Conservation (phyloP, 805 yeast species). For the Grigorovia humatica region DNA sequence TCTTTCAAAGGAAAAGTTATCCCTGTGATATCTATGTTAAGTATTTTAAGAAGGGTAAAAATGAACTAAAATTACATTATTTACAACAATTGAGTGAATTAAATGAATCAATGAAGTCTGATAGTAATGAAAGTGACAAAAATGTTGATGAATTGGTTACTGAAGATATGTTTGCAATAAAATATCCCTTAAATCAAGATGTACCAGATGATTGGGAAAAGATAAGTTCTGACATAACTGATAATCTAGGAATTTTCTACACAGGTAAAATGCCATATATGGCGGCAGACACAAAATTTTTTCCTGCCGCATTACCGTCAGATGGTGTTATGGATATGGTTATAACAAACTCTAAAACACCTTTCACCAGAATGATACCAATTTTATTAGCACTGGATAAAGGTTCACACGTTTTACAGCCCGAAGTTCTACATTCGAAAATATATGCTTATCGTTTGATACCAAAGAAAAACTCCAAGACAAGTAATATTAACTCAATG, state of each 20-base stretch:
- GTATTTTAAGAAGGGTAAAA: constrained; percentile 45
- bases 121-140: neutral
- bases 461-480: constrained; percentile 34
- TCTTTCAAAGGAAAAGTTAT: constrained; percentile 48
- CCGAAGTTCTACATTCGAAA: constrained; percentile 65
- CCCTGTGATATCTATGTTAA: constrained; percentile 79
- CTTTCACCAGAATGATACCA: constrained; percentile 44
- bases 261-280: constrained; percentile 91
- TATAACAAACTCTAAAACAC: constrained; percentile 54
- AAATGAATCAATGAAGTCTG: neutral
- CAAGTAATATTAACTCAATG: constrained; percentile 7
- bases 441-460: constrained; percentile 63
- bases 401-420: constrained; percentile 66
- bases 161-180: constrained; percentile 36
- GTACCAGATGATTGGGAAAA: constrained; percentile 64
- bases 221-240: constrained; percentile 37
- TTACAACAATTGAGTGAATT: constrained; percentile 23
- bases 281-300: constrained; percentile 72
- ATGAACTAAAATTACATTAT: constrained; percentile 40
- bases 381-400: constrained; percentile 54
- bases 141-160: constrained; percentile 17
- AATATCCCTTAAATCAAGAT: constrained; percentile 32
- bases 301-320: constrained; percentile 85
- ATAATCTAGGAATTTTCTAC: constrained; percentile 61
- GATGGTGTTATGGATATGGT: constrained; percentile 86